phyloP scores from a whole-genome alignment of 495 filamentous ascomycete genomes.

The Letharia columbiana region DNA sequence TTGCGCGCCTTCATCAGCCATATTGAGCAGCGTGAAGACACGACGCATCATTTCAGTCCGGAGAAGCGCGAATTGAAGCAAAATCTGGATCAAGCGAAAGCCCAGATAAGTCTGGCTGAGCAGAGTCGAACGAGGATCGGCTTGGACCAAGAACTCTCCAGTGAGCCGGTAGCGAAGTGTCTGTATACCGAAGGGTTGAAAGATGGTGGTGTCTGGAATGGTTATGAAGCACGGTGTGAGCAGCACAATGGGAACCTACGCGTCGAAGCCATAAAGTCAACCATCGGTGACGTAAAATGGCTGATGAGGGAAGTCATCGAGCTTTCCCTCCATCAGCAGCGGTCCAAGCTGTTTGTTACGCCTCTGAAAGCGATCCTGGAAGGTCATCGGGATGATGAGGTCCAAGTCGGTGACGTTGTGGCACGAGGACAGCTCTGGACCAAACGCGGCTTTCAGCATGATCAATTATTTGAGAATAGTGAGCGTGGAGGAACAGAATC shows the following conservation, averaged over 20 bases:
- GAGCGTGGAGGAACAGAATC: conserved; percentile 11
- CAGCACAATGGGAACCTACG: conserved; percentile 16
- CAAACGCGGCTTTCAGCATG: conserved; percentile 12
- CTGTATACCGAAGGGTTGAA: conserved; percentile 21
- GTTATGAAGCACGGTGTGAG: conserved; percentile 23
- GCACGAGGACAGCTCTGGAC: not conserved
- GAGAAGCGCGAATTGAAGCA: conserved; percentile 16
- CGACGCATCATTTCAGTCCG: conserved; percentile 14
- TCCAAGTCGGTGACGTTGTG: conserved; percentile 16
- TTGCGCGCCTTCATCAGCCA: conserved; percentile 21
- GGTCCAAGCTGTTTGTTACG: conserved; percentile 23
- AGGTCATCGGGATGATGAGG: conserved; percentile 18
- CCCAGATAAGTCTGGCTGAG: conserved; percentile 22
- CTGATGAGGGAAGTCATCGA: conserved; percentile 22
- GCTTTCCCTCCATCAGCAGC: conserved; percentile 21
- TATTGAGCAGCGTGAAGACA: conserved; percentile 17
- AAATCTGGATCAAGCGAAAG: conserved; percentile 21
- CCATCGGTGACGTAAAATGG: conserved; percentile 22
- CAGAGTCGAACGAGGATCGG: conserved; percentile 19
- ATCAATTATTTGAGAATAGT: conserved; percentile 20
- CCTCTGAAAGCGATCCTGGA: conserved; percentile 25
- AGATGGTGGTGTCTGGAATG: conserved; percentile 22
- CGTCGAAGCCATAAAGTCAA: conserved; percentile 25
- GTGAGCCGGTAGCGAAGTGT: conserved; percentile 29
- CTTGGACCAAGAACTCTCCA: conserved; percentile 21